Evolutionary conservation across 1,284 basidiomycete genomes (phyloP), one percentile per base, ranked within the genome.

Genomic region (Anthracocystis setariae): DNA sequence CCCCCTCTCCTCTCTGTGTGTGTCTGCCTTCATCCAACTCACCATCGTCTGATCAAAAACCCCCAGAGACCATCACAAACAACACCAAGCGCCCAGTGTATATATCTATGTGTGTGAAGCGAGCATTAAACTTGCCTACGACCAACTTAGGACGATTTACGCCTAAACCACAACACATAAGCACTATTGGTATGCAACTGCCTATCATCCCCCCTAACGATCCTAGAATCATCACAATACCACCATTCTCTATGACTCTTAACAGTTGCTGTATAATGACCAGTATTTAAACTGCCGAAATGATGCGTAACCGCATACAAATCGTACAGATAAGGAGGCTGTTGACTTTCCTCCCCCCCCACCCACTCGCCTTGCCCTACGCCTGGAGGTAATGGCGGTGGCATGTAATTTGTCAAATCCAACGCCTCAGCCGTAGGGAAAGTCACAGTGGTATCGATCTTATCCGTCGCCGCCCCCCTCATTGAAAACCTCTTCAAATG

Each of bases 401-500:
- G 95, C 87, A 98, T 90, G 83, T 93, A 95, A 78, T 90, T 89
- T 23, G 93, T 95, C 45, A 99, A 85, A 80, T 99, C 95, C 35
- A 98, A 86, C 29, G 85, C 85, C 59, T 88, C 50, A 3, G 89
- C 60, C 91, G 86, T 61, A 8, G 95, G 95, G 84, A 93, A 98
- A 65, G 77, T 75, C 8, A 73, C 59, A n/a, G 42, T 77, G 1
- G 71, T 61, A 39, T 59, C 54, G 32, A 85, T 82, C 85, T 98
- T 98, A 85, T 98, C 94, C 46, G 93, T 94, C 84, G 95, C 96
- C 2, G 90, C 90, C 0, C 94, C 94, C 73, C 92, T 91, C 69
- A 91, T 91, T 46, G 92, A 91, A 85, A 98, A 99, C 32, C 96
- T 89, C 82, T 98, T 99, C 40, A 99, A 87, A 80, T 98, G 94